phyloP scores from a whole-genome alignment of 192 early-diverging fungal species.

The Linnemannia zychae region DNA sequence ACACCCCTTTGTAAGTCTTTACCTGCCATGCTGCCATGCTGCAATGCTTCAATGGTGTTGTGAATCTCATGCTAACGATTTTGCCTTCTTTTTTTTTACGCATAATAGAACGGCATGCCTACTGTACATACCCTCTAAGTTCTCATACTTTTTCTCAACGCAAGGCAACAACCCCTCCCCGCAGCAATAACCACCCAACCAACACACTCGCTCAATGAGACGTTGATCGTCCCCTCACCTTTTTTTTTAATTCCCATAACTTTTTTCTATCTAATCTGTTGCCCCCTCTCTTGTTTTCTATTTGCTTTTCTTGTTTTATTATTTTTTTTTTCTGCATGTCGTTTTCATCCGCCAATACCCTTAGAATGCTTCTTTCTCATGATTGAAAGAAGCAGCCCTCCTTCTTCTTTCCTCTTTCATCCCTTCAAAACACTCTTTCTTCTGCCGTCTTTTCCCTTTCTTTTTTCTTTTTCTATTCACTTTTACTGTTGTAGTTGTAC shows the following conservation, averaged over 20 bases:
- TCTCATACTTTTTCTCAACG: background rate
- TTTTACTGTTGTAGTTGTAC: background rate
- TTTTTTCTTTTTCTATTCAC: background rate
- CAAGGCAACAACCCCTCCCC: background rate
- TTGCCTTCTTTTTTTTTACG: background rate
- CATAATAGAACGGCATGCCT: constrained; percentile 41
- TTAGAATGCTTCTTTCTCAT: background rate
- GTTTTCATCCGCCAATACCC: background rate
- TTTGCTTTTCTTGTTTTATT: constrained; percentile 4
- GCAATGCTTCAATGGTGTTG: background rate
- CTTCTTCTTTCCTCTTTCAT: background rate
- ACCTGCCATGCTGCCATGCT: background rate
- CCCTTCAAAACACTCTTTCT: background rate
- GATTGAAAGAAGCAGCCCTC: background rate
- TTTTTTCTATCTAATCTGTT: constrained; percentile 12
- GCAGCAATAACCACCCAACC: background rate
- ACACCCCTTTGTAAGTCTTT: constrained; percentile 66
- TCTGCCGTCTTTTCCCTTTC: background rate
- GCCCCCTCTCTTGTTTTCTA: background rate
- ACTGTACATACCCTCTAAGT: constrained; percentile 50
- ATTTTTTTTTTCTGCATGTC: background rate
- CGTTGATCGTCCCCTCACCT: background rate
- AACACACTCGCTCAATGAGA: background rate
- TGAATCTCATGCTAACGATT: background rate
- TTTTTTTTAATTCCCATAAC: background rate